Conservation (phyloP, 495 filamentous ascomycete species). For the Aspergillus cavernicola region DNA sequence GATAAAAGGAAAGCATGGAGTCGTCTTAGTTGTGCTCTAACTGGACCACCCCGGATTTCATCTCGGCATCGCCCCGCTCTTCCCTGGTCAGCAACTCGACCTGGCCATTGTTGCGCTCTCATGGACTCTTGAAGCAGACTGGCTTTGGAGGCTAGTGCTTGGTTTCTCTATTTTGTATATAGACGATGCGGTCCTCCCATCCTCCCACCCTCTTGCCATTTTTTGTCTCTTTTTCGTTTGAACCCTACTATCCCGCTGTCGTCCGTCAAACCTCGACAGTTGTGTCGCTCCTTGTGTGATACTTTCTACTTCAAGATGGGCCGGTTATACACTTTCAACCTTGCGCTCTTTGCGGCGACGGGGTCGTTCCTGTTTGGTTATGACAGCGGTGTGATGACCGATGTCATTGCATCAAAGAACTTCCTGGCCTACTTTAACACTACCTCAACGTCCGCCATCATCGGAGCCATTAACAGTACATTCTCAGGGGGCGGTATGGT, state of each 20-base stretch:
- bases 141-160: conserved; percentile 4
- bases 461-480: conserved; percentile 54
- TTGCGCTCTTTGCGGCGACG: conserved; percentile 43
- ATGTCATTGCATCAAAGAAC: conserved; percentile 48
- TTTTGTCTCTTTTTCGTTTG: not conserved
- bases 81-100: conserved; percentile 3
- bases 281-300: too few species aligned
- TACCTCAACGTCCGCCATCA: conserved; percentile 43
- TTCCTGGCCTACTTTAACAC: conserved; percentile 49
- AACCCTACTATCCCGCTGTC: not conserved
- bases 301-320: conserved; percentile 32
- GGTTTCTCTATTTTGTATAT: conserved; percentile 9
- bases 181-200: conserved; percentile 11
- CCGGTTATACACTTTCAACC: conserved; percentile 37
- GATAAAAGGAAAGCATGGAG: conserved; percentile 1
- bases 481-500: conserved; percentile 49
- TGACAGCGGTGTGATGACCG: conserved; percentile 54
- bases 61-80: conserved; percentile 10
- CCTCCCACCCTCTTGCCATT: not conserved
- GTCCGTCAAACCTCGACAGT: too few species aligned
- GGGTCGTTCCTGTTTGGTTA: conserved; percentile 55
- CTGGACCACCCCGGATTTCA: conserved; percentile 19
- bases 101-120: not conserved
- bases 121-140: not conserved
- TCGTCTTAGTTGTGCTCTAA: conserved; percentile 5